Conservation (phyloP, 768 basidiomycete genomes). For the Crassisporium funariophilum region DNA sequence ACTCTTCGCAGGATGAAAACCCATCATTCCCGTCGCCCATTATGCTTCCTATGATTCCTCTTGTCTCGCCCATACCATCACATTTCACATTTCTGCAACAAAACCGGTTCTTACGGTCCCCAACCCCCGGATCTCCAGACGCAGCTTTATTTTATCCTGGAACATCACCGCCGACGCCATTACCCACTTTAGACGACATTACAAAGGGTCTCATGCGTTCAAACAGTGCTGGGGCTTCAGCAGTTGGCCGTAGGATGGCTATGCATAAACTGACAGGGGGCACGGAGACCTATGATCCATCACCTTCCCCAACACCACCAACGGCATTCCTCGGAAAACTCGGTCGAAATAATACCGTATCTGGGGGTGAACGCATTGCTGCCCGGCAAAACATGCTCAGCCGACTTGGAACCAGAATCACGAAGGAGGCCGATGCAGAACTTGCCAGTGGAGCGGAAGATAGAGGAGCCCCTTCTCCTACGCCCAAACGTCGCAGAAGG, state of each 20-base stretch:
- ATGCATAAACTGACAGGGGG: constrained; percentile 87
- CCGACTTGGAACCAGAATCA: constrained; percentile 58
- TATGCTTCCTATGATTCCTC: constrained; percentile 37
- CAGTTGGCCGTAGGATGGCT: constrained; percentile 67
- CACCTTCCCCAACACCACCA: constrained; percentile 58
- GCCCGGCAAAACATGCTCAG: constrained; percentile 70
- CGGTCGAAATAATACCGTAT: constrained; percentile 77
- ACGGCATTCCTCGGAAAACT: constrained; percentile 44
- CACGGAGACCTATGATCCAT: constrained; percentile 62
- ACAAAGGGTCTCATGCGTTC: constrained; percentile 83
- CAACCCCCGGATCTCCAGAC: constrained; percentile 55
- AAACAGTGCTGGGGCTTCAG: constrained; percentile 84
- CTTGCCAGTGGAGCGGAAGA: constrained; percentile 65
- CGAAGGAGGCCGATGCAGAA: constrained; percentile 64
- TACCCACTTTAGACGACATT: constrained; percentile 79
- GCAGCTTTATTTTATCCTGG: constrained; percentile 64
- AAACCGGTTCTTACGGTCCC: constrained; percentile 49
- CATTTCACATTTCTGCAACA: constrained; percentile 50
- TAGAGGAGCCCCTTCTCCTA: constrained; percentile 42
- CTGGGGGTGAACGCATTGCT: constrained; percentile 77
- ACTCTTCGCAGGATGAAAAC: constrained; percentile 74
- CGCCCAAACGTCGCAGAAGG: constrained; percentile 57
- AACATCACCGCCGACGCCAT: constrained; percentile 64
- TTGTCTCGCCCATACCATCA: constrained; percentile 50
- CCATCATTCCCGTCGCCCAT: constrained; percentile 38